Base-by-base conservation (phyloP, 352 stramenopile genomes). In the Plasmopara viticola region DNA sequence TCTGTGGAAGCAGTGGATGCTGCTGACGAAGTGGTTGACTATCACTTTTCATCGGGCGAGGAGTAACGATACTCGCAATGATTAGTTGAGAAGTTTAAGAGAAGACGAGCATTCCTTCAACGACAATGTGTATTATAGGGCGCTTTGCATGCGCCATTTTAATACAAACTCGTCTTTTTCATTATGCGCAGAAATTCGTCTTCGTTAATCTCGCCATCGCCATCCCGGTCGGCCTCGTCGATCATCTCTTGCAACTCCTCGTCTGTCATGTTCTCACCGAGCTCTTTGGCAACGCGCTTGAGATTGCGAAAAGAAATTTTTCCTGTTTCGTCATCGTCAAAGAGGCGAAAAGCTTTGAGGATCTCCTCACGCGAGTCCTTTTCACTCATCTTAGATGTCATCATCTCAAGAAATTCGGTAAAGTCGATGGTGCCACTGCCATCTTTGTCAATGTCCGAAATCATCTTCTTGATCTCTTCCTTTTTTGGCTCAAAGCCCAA, bases 221-320 rank as follows among this genome's bases (percentile, higher is more conserved):
- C 78, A 68, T 98, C 94, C 8, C 80, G 84, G 61, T 98, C 95
- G 18, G 95, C 95, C 45, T 97, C 80, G 61, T 98, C 94, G 65
- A 99, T 99, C 95, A 99, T 99, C 64, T 98, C 95, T 57, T 98
- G 81, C 38, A 99, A 73, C 68, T 99, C 95, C 45, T 96, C 93
- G 74, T 98, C 95, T 46, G 86, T 97, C 90, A 98, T 97, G 56
- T 94, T 98, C 76, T 98, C 95, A 29, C 95, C 95, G 5, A 98
- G 76, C 63, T 98, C 95, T 58, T 97, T 97, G 6, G 95, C 94
- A 37, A 98, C 95, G 39, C 95, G 84, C 72, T 98, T 98, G 52
- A 98, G 78, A 74, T 98, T 98, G 51, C 89, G 78, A 55, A 98
- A 90, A 13, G 91, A 97, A 69, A 98, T 98, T 58, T 97, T 97